Evolutionary conservation across 2,329 filamentous ascomycete genomes (phyloP), one percentile per base, ranked within the genome.

Genomic region (Lomentospora prolificans): DNA sequence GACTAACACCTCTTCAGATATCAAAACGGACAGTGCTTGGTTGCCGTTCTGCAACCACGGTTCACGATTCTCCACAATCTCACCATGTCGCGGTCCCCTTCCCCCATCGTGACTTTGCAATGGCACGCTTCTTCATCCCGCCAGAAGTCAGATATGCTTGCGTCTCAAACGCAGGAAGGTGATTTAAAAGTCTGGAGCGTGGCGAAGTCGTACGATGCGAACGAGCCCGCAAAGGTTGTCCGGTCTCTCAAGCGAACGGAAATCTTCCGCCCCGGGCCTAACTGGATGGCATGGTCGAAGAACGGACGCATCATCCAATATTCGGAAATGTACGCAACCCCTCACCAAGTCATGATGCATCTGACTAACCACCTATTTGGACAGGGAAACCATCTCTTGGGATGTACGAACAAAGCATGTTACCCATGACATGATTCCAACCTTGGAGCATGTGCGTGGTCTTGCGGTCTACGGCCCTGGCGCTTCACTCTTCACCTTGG

Each of bases 211-310:
- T 75, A 86, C 67, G 78, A 84, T 67, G 70, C 80, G 63, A 82
- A 79, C 51, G 87, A 96, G 62, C 79, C 86, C 17, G 91, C 91
- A 33, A 92, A 91, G 65, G 87, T 96, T 6, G 95, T 97, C 58
- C 81, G 94, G 59, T 85, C 95, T 27, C 74, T 99, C 51, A 92
- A 89, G 68, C 80, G 88, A 63, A 84, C 84, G 6, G 90, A 96
- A 59, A 84, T 84, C 61, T 84, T 80, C 61, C 74, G 82, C 31
- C 73, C 82, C 2, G 90, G 90, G 1, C 86, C 89, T 36, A 96
- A 95, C 67, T 99, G 94, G 94, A 91, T 96, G 77, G 87, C 85
- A 19, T 99, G 94, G 94, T 97, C 94, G 0, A 97, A 96, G 72
- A 97, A 96, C 73, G 94, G 94, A 39, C 87, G 91, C 61, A 90